Conservation (phyloP, 805 yeast genomes). For the Saturnispora diversa region DNA sequence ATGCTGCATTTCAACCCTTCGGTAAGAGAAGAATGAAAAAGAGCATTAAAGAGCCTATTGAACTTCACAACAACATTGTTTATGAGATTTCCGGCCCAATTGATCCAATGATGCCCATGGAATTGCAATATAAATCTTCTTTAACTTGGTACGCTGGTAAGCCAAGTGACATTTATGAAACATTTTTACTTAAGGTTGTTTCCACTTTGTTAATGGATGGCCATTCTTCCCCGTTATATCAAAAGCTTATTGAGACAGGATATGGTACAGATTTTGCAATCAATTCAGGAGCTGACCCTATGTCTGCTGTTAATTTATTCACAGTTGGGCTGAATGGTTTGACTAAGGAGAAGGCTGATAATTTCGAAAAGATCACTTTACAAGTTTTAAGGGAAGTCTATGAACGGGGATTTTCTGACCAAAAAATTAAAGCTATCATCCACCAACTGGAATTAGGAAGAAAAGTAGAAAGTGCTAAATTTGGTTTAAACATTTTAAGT, state of each 20-base stretch:
- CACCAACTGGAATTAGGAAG: constrained; percentile 80
- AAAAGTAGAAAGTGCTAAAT: constrained; percentile 82
- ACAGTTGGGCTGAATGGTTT: constrained; percentile 84
- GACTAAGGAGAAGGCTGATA: constrained; percentile 35
- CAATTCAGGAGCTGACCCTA: constrained; percentile 79
- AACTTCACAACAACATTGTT: constrained; percentile 27
- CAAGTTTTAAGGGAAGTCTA: constrained; percentile 40
- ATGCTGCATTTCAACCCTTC: constrained; percentile 42
- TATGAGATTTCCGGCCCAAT: constrained; percentile 60
- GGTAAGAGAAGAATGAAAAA: constrained; percentile 38
- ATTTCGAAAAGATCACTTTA: constrained; percentile 41
- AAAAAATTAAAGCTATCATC: constrained; percentile 73
- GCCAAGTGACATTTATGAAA: constrained; percentile 59
- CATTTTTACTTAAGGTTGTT: constrained; percentile 65
- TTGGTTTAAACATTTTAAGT: constrained; percentile 72
- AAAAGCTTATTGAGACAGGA: constrained; percentile 77
- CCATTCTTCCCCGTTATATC: constrained; percentile 84
- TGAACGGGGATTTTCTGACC: constrained; percentile 40
- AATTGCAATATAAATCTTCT: constrained; percentile 69
- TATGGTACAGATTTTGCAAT: constrained; percentile 79
- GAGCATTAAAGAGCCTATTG: constrained; percentile 41
- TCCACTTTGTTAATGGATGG: constrained; percentile 76
- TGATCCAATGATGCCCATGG: constrained; percentile 64
- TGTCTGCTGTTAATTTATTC: constrained; percentile 68
- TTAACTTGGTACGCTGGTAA: constrained; percentile 83